Base-by-base conservation (phyloP, 352 stramenopile species). In the Pythium sukuiense region DNA sequence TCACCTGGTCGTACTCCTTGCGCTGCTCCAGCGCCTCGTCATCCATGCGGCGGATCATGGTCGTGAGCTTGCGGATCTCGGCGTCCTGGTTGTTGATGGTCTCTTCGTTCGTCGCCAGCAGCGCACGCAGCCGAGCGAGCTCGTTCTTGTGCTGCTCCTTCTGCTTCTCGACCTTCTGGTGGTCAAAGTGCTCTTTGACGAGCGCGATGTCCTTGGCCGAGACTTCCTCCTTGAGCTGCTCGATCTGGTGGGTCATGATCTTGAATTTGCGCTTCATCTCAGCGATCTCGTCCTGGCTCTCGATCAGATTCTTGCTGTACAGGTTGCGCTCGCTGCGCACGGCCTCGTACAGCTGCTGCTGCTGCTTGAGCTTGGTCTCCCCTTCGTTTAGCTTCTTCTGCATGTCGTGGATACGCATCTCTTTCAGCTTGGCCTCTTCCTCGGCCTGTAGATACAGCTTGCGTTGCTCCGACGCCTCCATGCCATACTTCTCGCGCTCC, bases 201-300 rank as follows among this genome's bases (percentile, higher is more conserved):
- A 99, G 76, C 27, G 92, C 93, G 27, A 97, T 81, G 69, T 99
- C 96, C 79, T 98, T 99, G 9, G 89, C 92, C 8, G 80, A 85
- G 41, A 99, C 94, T 63, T 99, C 95, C 64, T 98, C 96, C 76
- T 99, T 98, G 33, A 99, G 85, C 71, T 98, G 93, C 74, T 98
- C 93, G 56, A 99, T 94, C 65, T 98, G 90, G 75, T 98, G 92
- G 52, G 87, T 98, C 71, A 98, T 91, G 74, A 98, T 98, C 74
- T 98, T 99, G 76, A 98, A 98, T 72, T 98, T 98, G 71, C 93
- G 86, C 70, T 98, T 98, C 85, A 99, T 97, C 70, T 98, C 90
- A 8, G 85, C 85, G 48, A 99, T 98, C 71, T 98, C 95, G 71
- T 98, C 93, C 66, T 99, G 93, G 24, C 87, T 89, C 70, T 99